Percentiles rank a stretch among this genome's conserved stretches.
phyloP scores from a whole-genome alignment of 2,329 filamentous ascomycete genomes.

The Hawksworthiomyces lignivorus region DNA sequence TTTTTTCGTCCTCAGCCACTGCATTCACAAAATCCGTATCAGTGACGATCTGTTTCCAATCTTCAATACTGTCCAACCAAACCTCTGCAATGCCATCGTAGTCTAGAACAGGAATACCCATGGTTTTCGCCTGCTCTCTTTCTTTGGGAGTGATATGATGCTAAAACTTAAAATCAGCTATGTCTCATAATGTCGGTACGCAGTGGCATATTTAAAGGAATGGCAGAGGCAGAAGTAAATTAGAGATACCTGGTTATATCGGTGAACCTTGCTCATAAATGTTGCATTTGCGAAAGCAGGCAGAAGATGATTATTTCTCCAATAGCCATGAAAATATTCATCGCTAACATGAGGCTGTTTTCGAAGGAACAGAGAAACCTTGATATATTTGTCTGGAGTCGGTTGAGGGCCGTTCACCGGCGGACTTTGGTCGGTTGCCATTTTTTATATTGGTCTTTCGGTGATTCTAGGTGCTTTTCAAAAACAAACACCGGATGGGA shows the following conservation, averaged over 20 bases:
- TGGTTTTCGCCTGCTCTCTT: constrained; percentile 1
- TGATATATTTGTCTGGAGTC: constrained; percentile 14
- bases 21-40: constrained; percentile 9
- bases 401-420: constrained; percentile 7
- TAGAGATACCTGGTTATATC: constrained; percentile 9
- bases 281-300: constrained; percentile 18
- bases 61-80: constrained; percentile 11
- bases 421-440: background rate
- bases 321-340: constrained; percentile 23
- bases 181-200: too few species aligned
- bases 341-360: constrained; percentile 21
- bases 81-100: constrained; percentile 11
- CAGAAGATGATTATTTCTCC: constrained; percentile 21
- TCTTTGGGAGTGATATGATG: constrained; percentile 11
- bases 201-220: too few species aligned
- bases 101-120: constrained; percentile 9
- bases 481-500: too few species aligned
- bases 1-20: constrained; percentile 5
- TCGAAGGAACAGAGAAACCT: constrained; percentile 20
- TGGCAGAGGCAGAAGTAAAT: too few species aligned
- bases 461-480: too few species aligned
- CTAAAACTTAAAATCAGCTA: background rate
- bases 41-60: constrained; percentile 7
- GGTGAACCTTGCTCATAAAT: constrained; percentile 16
- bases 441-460: too few species aligned